Percentiles rank a stretch among this genome's conserved stretches.
These are phyloP conservation scores for Fusarium solani-melongenae DNA, from an alignment of 2,329 filamentous ascomycete species.

Conservation along the genomic window DNA sequence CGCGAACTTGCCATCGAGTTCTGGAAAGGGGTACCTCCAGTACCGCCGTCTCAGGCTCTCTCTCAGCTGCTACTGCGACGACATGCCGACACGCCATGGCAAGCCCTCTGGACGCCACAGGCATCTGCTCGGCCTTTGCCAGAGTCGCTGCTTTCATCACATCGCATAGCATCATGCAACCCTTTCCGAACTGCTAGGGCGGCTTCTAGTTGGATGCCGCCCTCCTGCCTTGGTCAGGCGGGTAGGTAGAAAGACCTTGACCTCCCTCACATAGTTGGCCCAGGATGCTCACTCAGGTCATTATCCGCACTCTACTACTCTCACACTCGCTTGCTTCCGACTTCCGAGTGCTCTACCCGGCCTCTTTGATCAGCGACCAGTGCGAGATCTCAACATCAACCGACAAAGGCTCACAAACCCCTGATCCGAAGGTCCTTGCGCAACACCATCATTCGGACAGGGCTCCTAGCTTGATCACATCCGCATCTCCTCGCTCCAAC, in stretches of 20 bases:
- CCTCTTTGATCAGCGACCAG: not conserved
- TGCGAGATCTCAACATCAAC: not conserved
- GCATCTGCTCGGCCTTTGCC: slow-evolving; percentile 8
- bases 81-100: slow-evolving; percentile 14
- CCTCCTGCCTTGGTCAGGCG: slow-evolving; percentile 1
- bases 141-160: slow-evolving; percentile 16
- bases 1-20: not conserved
- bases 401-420: not conserved
- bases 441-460: not conserved
- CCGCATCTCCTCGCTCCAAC: not conserved
- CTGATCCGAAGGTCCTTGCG: not conserved
- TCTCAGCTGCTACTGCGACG: slow-evolving; percentile 13
- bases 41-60: slow-evolving; percentile 4
- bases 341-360: not conserved
- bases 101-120: slow-evolving; percentile 29
- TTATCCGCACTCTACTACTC: slow-evolving; percentile 1
- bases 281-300: not conserved
- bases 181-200: slow-evolving; percentile 27
- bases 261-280: not conserved
- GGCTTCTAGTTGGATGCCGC: slow-evolving; percentile 29
- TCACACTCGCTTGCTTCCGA: not conserved
- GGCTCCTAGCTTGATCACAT: not conserved
- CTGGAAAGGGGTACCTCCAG: not conserved
- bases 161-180: slow-evolving; percentile 16
- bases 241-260: slow-evolving; percentile 23